phyloP scores from a whole-genome alignment of 768 basidiomycete species.

The Cystobasidium tubakii region DNA sequence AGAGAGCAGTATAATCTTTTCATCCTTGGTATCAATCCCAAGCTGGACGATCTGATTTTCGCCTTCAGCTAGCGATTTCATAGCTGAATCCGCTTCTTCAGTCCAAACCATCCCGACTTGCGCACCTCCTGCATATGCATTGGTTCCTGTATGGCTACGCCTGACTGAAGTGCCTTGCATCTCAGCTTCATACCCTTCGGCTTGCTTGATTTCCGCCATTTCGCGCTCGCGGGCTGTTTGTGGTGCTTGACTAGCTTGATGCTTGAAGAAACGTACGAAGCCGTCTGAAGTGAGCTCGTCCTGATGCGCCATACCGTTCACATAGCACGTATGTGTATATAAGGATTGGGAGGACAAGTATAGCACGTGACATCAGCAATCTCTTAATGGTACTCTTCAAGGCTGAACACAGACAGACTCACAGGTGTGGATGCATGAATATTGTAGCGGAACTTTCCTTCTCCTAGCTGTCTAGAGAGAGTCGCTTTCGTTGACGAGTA shows the following conservation, averaged over 20 bases:
- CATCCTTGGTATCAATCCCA: constrained; percentile 61
- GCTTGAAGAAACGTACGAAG: constrained; percentile 67
- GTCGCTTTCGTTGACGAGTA: constrained; percentile 72
- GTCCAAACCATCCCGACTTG: constrained; percentile 66
- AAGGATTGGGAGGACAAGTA: background rate
- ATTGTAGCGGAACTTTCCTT: constrained; percentile 63
- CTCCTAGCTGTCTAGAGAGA: constrained; percentile 67
- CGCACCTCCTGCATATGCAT: constrained; percentile 52
- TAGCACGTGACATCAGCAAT: background rate
- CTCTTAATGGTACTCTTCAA: no score
- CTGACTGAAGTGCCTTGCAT: constrained; percentile 55
- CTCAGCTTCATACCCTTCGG: constrained; percentile 61
- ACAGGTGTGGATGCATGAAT: constrained; percentile 66
- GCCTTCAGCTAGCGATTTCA: constrained; percentile 58
- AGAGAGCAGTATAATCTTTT: constrained; percentile 59
- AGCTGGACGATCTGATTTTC: constrained; percentile 59
- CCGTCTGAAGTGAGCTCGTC: constrained; percentile 53
- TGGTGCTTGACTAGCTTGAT: constrained; percentile 70
- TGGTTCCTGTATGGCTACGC: constrained; percentile 43
- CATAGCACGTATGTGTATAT: no score
- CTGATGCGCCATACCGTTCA: no score
- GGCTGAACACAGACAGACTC: background rate
- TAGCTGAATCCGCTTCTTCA: constrained; percentile 60
- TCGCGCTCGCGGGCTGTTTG: constrained; percentile 76
- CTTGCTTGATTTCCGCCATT: constrained; percentile 66